A percentile compares a stretch with the other conserved stretches of the same genome.
Evolutionary conservation across 257 asterid species (phyloP).

Genomic region (Marsdenia floribunda): DNA sequence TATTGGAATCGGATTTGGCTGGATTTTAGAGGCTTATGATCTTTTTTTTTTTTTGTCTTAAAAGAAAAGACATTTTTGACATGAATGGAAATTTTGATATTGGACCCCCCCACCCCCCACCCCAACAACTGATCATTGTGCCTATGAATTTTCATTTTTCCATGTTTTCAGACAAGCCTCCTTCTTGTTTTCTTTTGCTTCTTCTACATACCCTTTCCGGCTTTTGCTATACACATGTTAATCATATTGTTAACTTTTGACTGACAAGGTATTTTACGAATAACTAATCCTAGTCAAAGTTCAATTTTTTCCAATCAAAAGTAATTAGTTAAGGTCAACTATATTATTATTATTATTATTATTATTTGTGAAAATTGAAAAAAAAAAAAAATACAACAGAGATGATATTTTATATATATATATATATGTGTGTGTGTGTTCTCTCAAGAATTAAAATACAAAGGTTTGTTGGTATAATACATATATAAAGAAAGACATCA

Average conservation of each 20-base stretch:
- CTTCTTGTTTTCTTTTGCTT: neutral
- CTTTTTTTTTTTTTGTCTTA: slow-evolving; percentile 2
- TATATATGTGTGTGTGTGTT: no score
- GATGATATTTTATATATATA: no score
- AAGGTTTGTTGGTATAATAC: no score
- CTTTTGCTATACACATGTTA: neutral
- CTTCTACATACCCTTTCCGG: neutral
- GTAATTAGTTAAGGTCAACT: neutral
- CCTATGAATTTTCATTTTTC: slow-evolving; percentile 15
- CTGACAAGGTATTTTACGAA: neutral
- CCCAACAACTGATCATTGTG: neutral
- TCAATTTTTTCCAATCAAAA: neutral
- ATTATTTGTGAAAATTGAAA: neutral
- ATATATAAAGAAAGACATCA: no score
- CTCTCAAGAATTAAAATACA: neutral
- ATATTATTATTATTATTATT: neutral
- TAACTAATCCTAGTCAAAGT: neutral
- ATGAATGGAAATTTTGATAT: slow-evolving; percentile 26
- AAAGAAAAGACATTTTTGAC: slow-evolving; percentile 22
- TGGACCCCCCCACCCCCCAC: slow-evolving; percentile 26
- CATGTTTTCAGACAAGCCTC: neutral
- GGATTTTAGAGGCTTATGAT: slow-evolving; percentile 27
- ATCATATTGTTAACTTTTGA: neutral
- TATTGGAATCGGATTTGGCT: slow-evolving; percentile 34
- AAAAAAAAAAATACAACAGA: neutral